Percentiles rank a stretch among this genome's conserved stretches.
Evolutionary conservation across 169 alveolate species (phyloP).

Genomic region (Cryptosporidium parvum): DNA sequence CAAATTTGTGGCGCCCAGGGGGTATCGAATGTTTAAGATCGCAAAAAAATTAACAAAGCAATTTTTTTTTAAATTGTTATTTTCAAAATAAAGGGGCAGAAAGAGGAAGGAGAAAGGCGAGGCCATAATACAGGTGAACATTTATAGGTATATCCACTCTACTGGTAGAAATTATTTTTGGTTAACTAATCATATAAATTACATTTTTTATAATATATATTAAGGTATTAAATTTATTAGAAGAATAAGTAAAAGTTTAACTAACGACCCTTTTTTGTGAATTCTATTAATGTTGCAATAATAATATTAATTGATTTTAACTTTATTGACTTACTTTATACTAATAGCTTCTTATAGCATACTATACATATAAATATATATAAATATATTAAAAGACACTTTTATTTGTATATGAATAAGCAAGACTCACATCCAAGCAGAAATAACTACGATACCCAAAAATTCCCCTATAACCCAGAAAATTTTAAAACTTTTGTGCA

Average conservation of each 20-base stretch:
- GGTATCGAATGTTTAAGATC: slow-evolving; percentile 3
- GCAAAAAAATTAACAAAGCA: neutral
- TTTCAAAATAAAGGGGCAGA: neutral
- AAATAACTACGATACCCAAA: slow-evolving; percentile 22
- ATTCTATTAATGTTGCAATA: neutral
- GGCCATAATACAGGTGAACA: neutral
- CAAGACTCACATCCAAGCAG: slow-evolving; percentile 25
- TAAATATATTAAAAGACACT: neutral
- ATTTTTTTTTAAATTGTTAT: neutral
- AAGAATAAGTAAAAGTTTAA: neutral
- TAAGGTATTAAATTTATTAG: neutral
- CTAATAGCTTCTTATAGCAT: neutral
- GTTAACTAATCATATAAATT: neutral
- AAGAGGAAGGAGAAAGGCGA: too few species aligned
- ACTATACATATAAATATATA: too few species aligned
- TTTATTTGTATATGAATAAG: slow-evolving; percentile 22
- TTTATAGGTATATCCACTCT: neutral
- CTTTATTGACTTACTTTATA: neutral
- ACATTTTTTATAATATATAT: too few species aligned
- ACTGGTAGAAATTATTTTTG: neutral
- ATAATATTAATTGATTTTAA: too few species aligned
- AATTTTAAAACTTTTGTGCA: slow-evolving; percentile 61
- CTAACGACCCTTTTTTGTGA: neutral
- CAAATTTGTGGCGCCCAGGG: neutral
- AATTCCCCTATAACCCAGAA: slow-evolving; percentile 63